Evolutionary conservation across 2,329 filamentous ascomycete genomes (phyloP), one percentile per base, ranked within the genome.

Genomic region (Trichoderma endophyticum): DNA sequence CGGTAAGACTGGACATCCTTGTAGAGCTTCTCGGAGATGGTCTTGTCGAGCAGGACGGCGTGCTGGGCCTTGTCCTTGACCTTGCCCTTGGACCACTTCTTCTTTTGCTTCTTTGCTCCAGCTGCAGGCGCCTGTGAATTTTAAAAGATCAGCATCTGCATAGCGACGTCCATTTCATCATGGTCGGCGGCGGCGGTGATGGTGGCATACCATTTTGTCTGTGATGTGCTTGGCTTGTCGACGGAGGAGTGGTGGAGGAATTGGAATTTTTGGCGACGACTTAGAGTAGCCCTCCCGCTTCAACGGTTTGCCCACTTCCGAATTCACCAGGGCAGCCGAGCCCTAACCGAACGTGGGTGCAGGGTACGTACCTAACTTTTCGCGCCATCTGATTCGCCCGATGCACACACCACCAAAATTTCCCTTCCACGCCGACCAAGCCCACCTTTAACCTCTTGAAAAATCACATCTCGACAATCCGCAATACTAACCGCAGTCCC

Each of bases 41-140:
- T 84, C 92, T 99, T 99, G 90, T 99, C 96, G 87, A 99, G 94
- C 83, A 98, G 90, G 86, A 99, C 96, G 86, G 93, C 93, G 91
- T 99, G 96, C 86, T 98, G 93, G 87, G 96, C 95, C 95, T 99
- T 99, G 91, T 99, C 96, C 96, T 99, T 99, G 90, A 99, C 96
- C 94, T 85, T 88, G 79, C 82, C 81, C 81, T 84, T 84, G 74
- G 83, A 84, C 83, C 83, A 85, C 83, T 85, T 84, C 83, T 85
- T 85, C 83, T 85, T 85, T 81, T 85, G 83, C 82, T 85, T 85
- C 82, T 84, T 84, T 79, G 80, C 83, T 82, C 82, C 83, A 79
- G 82, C 81, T 79, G 83, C 82, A 77, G 83, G 81, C 79, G 82
- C 82, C 83, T 83, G 74, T 71, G 43, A 71, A 73, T 60, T 60